Conservation (phyloP, 495 filamentous ascomycete genomes). For the Umbilicaria muhlenbergii region DNA sequence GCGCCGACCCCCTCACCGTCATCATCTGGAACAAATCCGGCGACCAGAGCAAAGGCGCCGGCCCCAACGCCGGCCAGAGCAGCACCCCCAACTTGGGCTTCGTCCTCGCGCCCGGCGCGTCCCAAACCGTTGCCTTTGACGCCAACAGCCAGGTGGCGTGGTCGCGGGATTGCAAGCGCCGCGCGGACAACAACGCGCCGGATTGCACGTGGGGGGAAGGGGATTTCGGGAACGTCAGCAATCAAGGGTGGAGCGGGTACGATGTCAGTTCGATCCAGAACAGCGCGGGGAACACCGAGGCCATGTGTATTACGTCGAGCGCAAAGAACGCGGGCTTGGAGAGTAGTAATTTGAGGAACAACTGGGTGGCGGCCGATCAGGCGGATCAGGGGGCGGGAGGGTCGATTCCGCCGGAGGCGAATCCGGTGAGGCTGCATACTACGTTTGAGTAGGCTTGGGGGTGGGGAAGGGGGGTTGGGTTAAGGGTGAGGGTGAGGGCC, state of each 20-base stretch:
- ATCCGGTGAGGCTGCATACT: too few species aligned
- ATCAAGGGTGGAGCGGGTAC: conserved; percentile 9
- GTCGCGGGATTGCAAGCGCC: conserved; percentile 12
- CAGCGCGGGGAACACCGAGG: conserved; percentile 3
- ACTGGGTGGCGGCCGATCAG: too few species aligned
- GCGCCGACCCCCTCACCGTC: conserved; percentile 24
- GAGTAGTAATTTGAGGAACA: too few species aligned
- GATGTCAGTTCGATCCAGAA: conserved; percentile 9
- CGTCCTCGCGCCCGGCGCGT: conserved; percentile 21
- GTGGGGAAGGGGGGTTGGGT: too few species aligned
- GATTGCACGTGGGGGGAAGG: conserved; percentile 38
- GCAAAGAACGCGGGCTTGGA: too few species aligned
- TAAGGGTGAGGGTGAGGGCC: too few species aligned
- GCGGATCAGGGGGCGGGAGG: too few species aligned
- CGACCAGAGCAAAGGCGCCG: conserved; percentile 13
- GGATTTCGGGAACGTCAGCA: conserved; percentile 27
- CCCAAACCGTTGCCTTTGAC: conserved; percentile 27
- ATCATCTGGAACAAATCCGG: conserved; percentile 39
- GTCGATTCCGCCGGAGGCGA: too few species aligned
- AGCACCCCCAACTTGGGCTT: conserved; percentile 25
- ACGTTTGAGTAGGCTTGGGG: too few species aligned
- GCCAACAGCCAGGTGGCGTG: conserved; percentile 23
- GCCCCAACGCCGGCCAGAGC: conserved; percentile 23
- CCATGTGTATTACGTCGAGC: too few species aligned
- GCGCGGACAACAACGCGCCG: conserved; percentile 20